phyloP scores from a whole-genome alignment of 441 rosid species.

The Pelargonium myrrhifolium region DNA sequence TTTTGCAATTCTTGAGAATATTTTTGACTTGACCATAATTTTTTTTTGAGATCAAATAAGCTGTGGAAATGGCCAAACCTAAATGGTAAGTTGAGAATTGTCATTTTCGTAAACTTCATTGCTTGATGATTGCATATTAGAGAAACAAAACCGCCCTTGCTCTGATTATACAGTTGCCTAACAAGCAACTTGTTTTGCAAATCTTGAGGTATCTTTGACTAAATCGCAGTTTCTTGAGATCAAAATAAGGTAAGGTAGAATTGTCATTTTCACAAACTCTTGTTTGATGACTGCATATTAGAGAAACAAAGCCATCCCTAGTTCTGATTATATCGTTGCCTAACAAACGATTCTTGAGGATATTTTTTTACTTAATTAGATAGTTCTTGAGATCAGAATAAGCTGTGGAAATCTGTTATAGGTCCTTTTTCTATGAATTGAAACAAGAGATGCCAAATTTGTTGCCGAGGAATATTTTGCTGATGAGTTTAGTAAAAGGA shows the following conservation, averaged over 20 bases:
- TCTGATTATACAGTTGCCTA: not conserved
- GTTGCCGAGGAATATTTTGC: not conserved
- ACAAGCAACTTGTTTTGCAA: not conserved
- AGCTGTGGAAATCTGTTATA: not conserved
- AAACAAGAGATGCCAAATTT: not conserved
- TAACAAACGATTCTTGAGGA: conserved; percentile 4
- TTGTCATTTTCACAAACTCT: not conserved
- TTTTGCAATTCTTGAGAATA: conserved; percentile 3
- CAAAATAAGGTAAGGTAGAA: conserved; percentile 2
- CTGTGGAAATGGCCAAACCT: not conserved
- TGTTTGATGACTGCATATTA: not conserved
- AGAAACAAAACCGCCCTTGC: too few species aligned
- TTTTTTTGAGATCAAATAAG: not conserved
- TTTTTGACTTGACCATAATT: not conserved
- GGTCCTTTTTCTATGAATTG: not conserved
- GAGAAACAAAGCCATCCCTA: not conserved
- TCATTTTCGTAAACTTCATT: too few species aligned
- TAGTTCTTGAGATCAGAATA: not conserved
- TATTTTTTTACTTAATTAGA: not conserved
- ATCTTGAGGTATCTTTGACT: not conserved
- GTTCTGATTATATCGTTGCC: not conserved
- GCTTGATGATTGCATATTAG: too few species aligned
- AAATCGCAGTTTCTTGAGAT: not conserved
- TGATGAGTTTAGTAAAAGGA: not conserved
- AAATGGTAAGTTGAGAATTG: too few species aligned